Evolutionary conservation across 2,329 filamentous ascomycete species (phyloP).

Genomic region (Triangularia setosa): DNA sequence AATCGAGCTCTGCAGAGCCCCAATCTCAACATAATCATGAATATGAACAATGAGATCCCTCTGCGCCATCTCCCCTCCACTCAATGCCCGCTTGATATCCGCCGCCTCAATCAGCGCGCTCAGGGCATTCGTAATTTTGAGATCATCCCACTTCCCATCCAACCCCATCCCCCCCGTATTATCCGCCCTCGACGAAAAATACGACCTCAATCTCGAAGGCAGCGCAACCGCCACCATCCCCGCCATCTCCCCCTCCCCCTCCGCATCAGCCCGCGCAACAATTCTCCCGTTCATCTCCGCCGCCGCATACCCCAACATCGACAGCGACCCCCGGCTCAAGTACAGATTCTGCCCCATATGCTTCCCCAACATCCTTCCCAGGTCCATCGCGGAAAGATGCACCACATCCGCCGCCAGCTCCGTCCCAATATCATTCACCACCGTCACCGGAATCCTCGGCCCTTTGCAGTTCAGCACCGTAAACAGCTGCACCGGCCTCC

Average conservation of each 20-base stretch:
- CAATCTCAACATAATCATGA: slow-evolving; percentile 76
- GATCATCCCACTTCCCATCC: slow-evolving; percentile 55
- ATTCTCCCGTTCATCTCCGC: slow-evolving; percentile 53
- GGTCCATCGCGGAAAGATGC: slow-evolving; percentile 62
- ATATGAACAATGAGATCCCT: slow-evolving; percentile 67
- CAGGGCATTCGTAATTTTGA: slow-evolving; percentile 57
- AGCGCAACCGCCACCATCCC: slow-evolving; percentile 28
- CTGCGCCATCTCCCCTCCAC: neutral
- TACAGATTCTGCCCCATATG: slow-evolving; percentile 61
- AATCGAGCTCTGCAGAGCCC: slow-evolving; percentile 66
- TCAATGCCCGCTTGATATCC: slow-evolving; percentile 31
- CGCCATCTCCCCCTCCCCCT: slow-evolving; percentile 38
- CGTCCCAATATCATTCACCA: slow-evolving; percentile 31
- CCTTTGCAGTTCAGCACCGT: slow-evolving; percentile 35
- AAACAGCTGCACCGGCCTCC: slow-evolving; percentile 34
- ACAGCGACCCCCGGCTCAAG: slow-evolving; percentile 46
- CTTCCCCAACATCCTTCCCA: slow-evolving; percentile 65
- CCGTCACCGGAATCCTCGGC: slow-evolving; percentile 24
- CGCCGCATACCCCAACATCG: slow-evolving; percentile 54
- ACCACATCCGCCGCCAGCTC: slow-evolving; percentile 61
- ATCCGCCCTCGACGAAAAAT: slow-evolving; percentile 25
- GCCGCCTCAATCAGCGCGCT: slow-evolving; percentile 53
- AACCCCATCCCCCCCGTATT: slow-evolving; percentile 25
- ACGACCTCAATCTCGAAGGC: slow-evolving; percentile 23
- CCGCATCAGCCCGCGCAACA: slow-evolving; percentile 37